Percentiles rank a stretch among this genome's conserved stretches.
Evolutionary conservation across 163 green algal genomes (phyloP).

Genomic region (Chlorella variabilis): DNA sequence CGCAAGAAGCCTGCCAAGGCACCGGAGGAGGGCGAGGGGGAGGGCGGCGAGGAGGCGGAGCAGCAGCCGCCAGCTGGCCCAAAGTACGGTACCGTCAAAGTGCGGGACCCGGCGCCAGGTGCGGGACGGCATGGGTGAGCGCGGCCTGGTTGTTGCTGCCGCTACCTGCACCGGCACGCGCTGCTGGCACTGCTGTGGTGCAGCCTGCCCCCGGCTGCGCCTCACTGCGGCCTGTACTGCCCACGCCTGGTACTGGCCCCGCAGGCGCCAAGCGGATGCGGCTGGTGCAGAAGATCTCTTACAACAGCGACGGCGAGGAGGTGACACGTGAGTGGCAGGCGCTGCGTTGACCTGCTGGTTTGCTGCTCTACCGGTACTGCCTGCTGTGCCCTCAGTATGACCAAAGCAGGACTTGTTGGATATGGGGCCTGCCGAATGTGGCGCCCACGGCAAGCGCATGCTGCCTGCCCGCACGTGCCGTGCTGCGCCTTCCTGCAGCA

Average conservation of each 20-base stretch:
- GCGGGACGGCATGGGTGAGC: neutral
- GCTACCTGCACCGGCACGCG: neutral
- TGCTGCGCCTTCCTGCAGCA: neutral
- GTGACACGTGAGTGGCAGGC: slow-evolving; percentile 26
- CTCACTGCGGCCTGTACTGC: no score
- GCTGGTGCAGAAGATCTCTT: slow-evolving; percentile 32
- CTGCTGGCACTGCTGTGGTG: neutral
- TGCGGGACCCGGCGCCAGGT: slow-evolving; percentile 15
- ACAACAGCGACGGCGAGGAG: slow-evolving; percentile 47
- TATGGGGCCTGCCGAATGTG: neutral
- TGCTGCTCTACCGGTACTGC: neutral
- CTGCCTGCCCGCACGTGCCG: neutral
- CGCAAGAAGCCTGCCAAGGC: slow-evolving; percentile 36
- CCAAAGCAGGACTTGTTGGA: neutral
- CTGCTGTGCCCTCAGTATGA: neutral
- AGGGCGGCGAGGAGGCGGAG: neutral
- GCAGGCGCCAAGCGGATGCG: slow-evolving; percentile 38
- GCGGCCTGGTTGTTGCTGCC: neutral
- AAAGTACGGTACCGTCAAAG: slow-evolving; percentile 39
- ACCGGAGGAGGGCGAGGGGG: neutral
- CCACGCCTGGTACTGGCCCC: neutral
- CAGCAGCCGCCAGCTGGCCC: neutral
- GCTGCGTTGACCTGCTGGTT: neutral
- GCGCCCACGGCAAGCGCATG: neutral
- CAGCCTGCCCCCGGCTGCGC: neutral